These are phyloP conservation scores for Vigna hirtella DNA, from an alignment of 306 rosid species.

Conservation along the genomic window DNA sequence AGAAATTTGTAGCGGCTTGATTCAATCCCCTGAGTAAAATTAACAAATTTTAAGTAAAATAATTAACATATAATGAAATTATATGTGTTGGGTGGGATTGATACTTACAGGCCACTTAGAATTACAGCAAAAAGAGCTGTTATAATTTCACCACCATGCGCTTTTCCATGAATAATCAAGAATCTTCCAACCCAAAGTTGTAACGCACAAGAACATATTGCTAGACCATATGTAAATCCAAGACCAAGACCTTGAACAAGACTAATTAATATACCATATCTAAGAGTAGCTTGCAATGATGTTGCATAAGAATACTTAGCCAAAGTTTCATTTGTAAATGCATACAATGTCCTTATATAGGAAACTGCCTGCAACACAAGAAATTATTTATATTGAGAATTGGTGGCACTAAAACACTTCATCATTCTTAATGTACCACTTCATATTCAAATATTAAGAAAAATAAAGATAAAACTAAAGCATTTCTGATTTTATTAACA, in stretches of 20 bases:
- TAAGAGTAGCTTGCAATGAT: constrained; percentile 97
- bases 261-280: constrained; percentile 99
- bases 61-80: constrained; percentile 5
- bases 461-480: not conserved
- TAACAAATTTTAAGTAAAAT: constrained; percentile 28
- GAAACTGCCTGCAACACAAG: constrained; percentile 90
- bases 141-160: constrained; percentile 97
- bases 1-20: constrained; percentile 99
- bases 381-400: constrained; percentile 45
- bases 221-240: constrained; percentile 99
- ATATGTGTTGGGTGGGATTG: constrained; percentile 18
- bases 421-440: constrained; percentile 21
- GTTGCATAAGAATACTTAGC: constrained; percentile 99
- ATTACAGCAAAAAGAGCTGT: constrained; percentile 97
- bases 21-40: constrained; percentile 82
- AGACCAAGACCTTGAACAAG: constrained; percentile 99
- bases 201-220: constrained; percentile 98
- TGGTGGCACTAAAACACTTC: constrained; percentile 29
- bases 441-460: constrained; percentile 32
- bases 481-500: too few relatives aligned
- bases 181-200: constrained; percentile 99
- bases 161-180: constrained; percentile 63
- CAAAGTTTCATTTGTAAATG: constrained; percentile 95
- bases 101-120: constrained; percentile 97
- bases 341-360: constrained; percentile 84